Conservation (phyloP, 345 rosid genomes). For the Eucalyptus erythrocorys region DNA sequence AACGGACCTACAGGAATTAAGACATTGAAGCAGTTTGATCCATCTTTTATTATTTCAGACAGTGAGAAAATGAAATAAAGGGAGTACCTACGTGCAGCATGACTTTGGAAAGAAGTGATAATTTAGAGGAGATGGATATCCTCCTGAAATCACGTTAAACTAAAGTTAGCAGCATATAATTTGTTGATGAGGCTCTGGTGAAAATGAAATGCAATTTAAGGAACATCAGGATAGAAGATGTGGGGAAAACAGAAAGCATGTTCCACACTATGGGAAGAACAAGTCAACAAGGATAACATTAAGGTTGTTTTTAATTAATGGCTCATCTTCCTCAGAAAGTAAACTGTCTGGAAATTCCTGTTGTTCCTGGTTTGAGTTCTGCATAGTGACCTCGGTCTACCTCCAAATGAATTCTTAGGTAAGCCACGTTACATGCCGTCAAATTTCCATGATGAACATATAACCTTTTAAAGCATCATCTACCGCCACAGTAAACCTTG, state of each 20-base stretch:
- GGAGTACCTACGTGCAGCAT: conserved; percentile 98
- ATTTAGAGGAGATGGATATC: conserved; percentile 95
- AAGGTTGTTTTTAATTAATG: neutral
- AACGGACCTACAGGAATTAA: conserved; percentile 60
- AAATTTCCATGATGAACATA: neutral
- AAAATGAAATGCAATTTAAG: neutral
- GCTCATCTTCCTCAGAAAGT: neutral
- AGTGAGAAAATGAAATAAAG: conserved; percentile 2
- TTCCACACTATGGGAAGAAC: neutral
- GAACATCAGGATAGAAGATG: neutral
- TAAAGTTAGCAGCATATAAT: neutral
- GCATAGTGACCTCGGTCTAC: neutral
- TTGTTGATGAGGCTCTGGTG: neutral
- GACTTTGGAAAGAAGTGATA: conserved; percentile 95
- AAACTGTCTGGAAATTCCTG: neutral
- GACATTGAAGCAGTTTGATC: neutral
- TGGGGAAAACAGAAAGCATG: neutral
- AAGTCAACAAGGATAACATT: neutral
- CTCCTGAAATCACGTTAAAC: conserved; percentile 42
- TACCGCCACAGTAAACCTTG: neutral
- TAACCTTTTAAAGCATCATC: neutral
- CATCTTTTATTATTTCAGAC: neutral
- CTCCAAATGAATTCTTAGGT: neutral
- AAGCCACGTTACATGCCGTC: neutral
- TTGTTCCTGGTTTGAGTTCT: neutral